Evolutionary conservation across 768 basidiomycete genomes (phyloP), one percentile per base, ranked within the genome.

Genomic region (Boletus reticulatus): DNA sequence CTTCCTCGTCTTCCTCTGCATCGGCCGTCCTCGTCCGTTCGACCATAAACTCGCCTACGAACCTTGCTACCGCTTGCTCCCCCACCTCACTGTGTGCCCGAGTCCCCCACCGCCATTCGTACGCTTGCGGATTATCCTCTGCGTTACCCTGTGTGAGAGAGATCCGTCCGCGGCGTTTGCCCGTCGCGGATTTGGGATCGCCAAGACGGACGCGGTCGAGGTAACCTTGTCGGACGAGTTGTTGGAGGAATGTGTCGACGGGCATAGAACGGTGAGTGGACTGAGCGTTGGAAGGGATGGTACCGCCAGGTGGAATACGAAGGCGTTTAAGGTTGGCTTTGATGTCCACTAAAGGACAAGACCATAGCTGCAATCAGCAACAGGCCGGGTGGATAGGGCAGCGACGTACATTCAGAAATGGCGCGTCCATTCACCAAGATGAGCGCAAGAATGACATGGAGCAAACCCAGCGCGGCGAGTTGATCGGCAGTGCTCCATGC

Each of bases 41-140:
- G 8, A 65, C 55, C 88, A 93, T 92, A 62, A 94, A 89, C 62
- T 90, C 85, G 2, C 85, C 84, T 2, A 96, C 78, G 63, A 96
- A 96, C 52, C 73, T 74, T 2, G 85, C 89, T 10, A 94, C 75
- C 13, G 78, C 85, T 55, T 78, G 72, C 71, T 98, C 95, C 2
- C 91, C 88, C 5, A 97, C 82, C 71, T 98, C 95, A 32, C 82
- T 82, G 38, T 87, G 81, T 2, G 93, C 85, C 29, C 91, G 80
- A 27, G 80, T 75, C 4, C 94, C 94, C 94, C 94, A 98, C 17
- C 84, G 81, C 92, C 91, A 93, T 64, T 93, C 90, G 57, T 77
- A 82, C 16, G 74, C 55, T 24, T 69, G 67, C 0, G 46, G 47
- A 9, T 48, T 62, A 1, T 62, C 61, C 8, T 62, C 61, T 1